Evolutionary conservation across 257 asterid species (phyloP), one percentile per base, ranked within the genome.

Genomic region (Ilex aquifolium): DNA sequence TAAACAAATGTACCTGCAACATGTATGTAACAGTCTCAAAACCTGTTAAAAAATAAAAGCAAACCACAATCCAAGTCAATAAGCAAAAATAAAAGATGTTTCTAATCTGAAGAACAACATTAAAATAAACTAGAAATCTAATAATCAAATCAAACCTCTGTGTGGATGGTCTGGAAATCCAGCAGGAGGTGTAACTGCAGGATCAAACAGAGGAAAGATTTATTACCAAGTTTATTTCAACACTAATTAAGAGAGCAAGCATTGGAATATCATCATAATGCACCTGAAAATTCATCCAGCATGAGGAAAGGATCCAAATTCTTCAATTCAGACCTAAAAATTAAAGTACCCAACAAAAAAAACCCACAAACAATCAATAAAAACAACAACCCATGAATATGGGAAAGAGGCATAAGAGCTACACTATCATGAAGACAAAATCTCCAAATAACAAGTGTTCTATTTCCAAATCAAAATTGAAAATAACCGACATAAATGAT

Each of bases 101-200:
- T 21, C 0, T 21, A 21, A 21, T 21, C 27, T 21, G 27, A 21
- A 21, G 27, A 21, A 21, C 27, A 21, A 21, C 27, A 21, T 21
- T 21, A 21, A 21, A 21, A 21, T 21, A 21, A 21, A 21, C 27
- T 21, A 21, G 27, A 21, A 21, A 21, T 21, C 27, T 21, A 21
- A 21, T 21, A 49, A 51, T 54, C 31, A 62, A 31, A 5, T 63
- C n/a, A n/a, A 75, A 88, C 98, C 98, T 79, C 95, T 78, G 82
- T 92, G 98, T 17, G 98, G 98, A 77, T 92, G 98, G 48, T 92
- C 97, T 13, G 98, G 97, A 66, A 92, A 92, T 74, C 97, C 98
- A 59, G 93, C 98, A 56, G 98, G 96, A 11, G 95, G 88, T 32
- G 95, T 57, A 72, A 92, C 98, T 92, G 89, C 15, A 66, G 62